A percentile compares a stretch with the other conserved stretches of the same genome.
Evolutionary conservation across 345 rosid genomes (phyloP).

Genomic region (Hibiscus mutabilis): DNA sequence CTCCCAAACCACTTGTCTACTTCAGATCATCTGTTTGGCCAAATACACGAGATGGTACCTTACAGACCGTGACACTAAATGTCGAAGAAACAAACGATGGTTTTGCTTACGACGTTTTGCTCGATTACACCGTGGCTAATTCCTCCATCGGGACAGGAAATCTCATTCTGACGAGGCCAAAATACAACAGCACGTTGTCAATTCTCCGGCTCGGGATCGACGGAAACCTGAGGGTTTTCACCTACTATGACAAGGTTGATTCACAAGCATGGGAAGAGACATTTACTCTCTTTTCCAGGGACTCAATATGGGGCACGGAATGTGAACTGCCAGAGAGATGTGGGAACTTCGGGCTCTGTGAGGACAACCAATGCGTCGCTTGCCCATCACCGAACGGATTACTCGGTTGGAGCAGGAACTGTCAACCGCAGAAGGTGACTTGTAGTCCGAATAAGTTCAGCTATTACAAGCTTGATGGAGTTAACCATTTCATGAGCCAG

Average conservation of each 20-base stretch:
- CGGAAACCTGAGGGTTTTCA: not conserved
- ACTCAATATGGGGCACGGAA: slow-evolving; percentile 19
- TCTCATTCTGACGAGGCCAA: no score
- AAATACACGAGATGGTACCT: not conserved
- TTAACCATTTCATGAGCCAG: slow-evolving; percentile 42
- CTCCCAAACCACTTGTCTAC: slow-evolving; percentile 27
- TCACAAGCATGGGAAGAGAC: slow-evolving; percentile 36
- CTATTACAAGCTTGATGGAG: slow-evolving; percentile 27
- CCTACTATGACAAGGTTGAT: not conserved
- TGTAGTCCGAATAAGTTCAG: slow-evolving; percentile 25
- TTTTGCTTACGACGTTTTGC: slow-evolving; percentile 17
- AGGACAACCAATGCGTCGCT: slow-evolving; percentile 43
- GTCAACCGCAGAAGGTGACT: slow-evolving; percentile 23
- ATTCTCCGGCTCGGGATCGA: not conserved
- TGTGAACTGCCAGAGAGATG: slow-evolving; percentile 41
- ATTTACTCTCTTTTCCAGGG: slow-evolving; percentile 22
- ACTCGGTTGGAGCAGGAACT: slow-evolving; percentile 35
- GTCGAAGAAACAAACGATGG: slow-evolving; percentile 11
- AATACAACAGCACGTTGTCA: slow-evolving; percentile 14
- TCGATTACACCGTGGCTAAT: not conserved
- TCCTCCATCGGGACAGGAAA: no score
- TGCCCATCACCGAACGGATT: slow-evolving; percentile 40
- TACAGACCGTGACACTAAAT: slow-evolving; percentile 19
- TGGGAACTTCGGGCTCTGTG: slow-evolving; percentile 43
- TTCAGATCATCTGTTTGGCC: slow-evolving; percentile 1